These are phyloP conservation scores for Colletotrichum chrysophilum DNA, from an alignment of 2,329 filamentous ascomycete species.

Conservation along the genomic window DNA sequence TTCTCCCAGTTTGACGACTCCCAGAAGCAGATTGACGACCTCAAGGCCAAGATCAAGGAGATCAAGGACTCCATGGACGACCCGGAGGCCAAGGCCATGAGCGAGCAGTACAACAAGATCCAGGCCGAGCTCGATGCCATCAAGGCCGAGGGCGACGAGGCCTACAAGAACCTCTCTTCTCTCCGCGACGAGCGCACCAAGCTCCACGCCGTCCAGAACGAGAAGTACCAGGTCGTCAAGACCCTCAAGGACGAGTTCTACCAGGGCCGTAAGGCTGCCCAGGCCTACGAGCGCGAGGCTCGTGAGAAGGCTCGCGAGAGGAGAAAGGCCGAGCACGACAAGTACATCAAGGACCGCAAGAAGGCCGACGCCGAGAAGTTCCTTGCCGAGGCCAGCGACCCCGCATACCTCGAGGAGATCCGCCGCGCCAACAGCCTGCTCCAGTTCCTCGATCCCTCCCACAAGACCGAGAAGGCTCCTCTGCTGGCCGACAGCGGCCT, in stretches of 20 bases:
- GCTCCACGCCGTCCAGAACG: slow-evolving; percentile 84
- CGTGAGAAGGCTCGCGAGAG: slow-evolving; percentile 79
- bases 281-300: slow-evolving; percentile 83
- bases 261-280: slow-evolving; percentile 79
- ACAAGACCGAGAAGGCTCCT: slow-evolving; percentile 68
- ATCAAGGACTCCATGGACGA: slow-evolving; percentile 90
- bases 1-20: slow-evolving; percentile 84
- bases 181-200: slow-evolving; percentile 87
- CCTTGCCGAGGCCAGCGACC: slow-evolving; percentile 82
- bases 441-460: slow-evolving; percentile 84
- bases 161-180: slow-evolving; percentile 84
- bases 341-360: slow-evolving; percentile 72
- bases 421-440: slow-evolving; percentile 86
- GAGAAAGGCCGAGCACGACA: slow-evolving; percentile 80
- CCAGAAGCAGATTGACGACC: slow-evolving; percentile 87
- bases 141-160: slow-evolving; percentile 90
- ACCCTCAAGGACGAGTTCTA: slow-evolving; percentile 92
- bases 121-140: slow-evolving; percentile 88
- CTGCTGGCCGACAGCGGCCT: slow-evolving; percentile 73
- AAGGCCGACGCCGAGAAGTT: slow-evolving; percentile 78
- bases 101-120: slow-evolving; percentile 83
- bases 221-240: slow-evolving; percentile 81
- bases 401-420: slow-evolving; percentile 93
- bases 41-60: slow-evolving; percentile 86
- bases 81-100: slow-evolving; percentile 86